These are phyloP conservation scores for Coemansia sp. DNA, from an alignment of 192 early-diverging fungal genomes.

Conservation along the genomic window DNA sequence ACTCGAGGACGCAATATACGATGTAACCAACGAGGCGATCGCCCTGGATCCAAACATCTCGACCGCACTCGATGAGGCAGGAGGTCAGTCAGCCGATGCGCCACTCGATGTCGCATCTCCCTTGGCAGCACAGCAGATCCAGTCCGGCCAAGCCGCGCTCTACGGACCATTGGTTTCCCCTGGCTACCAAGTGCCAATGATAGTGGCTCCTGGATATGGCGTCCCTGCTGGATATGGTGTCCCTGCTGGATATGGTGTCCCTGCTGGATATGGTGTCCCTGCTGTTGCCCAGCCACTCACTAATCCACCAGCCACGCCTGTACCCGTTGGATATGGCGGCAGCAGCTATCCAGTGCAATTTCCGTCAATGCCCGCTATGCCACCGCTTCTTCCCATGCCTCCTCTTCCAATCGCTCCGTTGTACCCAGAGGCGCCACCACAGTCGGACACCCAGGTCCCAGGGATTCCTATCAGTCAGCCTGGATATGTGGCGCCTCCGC, in stretches of 20 bases:
- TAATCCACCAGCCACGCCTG: too few relatives aligned
- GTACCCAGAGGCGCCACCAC: slow-evolving; percentile 8
- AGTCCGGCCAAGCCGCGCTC: neutral
- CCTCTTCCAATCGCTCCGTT: neutral
- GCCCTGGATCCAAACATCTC: slow-evolving; percentile 28
- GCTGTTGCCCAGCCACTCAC: neutral
- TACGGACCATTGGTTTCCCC: neutral
- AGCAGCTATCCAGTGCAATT: slow-evolving; percentile 1
- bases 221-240: neutral
- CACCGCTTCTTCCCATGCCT: neutral
- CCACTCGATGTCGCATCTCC: neutral
- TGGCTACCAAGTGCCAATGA: neutral
- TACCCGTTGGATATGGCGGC: neutral
- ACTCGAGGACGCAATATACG: slow-evolving; percentile 30
- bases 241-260: too few relatives aligned
- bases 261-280: too few relatives aligned
- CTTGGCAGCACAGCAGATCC: neutral
- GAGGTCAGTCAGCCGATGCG: neutral
- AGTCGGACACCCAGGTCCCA: neutral
- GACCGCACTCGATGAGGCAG: slow-evolving; percentile 7
- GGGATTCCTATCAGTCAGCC: neutral
- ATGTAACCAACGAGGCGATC: slow-evolving; percentile 17
- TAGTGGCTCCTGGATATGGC: neutral
- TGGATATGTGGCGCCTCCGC: neutral
- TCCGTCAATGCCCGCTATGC: neutral